Evolutionary conservation across 1,284 basidiomycete species (phyloP), one percentile per base, ranked within the genome.

Genomic region (Takashimella koratensis): DNA sequence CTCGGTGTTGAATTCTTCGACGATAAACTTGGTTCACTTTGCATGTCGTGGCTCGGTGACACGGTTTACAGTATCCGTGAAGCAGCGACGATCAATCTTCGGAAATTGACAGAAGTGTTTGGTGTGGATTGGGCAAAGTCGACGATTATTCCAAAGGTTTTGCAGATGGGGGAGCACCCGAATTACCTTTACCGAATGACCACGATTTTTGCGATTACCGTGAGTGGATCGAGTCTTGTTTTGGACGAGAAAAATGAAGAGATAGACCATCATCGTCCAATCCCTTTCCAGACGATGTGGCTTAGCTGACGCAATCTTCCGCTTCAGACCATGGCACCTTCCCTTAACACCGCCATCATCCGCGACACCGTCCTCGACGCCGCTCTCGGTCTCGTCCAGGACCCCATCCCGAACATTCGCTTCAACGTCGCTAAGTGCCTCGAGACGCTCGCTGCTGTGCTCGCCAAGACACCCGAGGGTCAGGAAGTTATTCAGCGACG

Each of bases 131-230:
- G 96, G 96, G 93, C 96, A 36, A 87, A 86, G 72, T 81, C 84
- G 54, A 87, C 93, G 39, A 98, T 99, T 70, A 90, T 98, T 50
- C 96, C 96, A 21, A 97, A 97, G 78, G 92, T 99, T 39, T 86
- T 98, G 71, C 89, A 88, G 56, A 98, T 98, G 96, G 94, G 92
- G 13, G 84, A 87, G 58, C 94, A 98, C 78, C 90, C 91, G 21
- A 99, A 97, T 76, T 98, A 98, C 77, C 82, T 98, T 36, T 97
- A 93, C 79, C 84, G 96, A 67, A 97, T 99, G 93, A 99, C 96
- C 6, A 98, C 96, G 23, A 92, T 98, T 52, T 94, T 98, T 77
- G 95, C 96, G 47, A 96, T 99, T 70, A 94, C 91, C 63, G 94
- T 95, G 71, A 64, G 86, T 77, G n/a, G n/a, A 16, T 8, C 10